A percentile compares a stretch with the other conserved stretches of the same genome.
Conservation (phyloP, 2,329 filamentous ascomycete genomes). For the Hypoxylon sp. region DNA sequence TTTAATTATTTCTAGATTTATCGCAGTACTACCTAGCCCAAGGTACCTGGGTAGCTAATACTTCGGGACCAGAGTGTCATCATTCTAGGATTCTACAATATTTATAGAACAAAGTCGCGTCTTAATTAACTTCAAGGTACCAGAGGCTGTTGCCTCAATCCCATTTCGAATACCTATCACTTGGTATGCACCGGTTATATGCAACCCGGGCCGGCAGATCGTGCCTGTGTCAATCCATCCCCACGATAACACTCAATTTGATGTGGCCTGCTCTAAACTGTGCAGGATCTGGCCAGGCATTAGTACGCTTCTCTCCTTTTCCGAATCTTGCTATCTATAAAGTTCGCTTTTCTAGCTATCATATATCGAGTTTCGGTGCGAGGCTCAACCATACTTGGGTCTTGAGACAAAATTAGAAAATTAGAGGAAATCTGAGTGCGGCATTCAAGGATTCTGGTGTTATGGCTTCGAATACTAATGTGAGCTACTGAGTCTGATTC, state of each 20-base stretch:
- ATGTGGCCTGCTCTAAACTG: slow-evolving; percentile 6
- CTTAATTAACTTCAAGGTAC: slow-evolving; percentile 5
- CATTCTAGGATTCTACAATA: too few relatives aligned
- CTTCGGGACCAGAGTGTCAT: too few relatives aligned
- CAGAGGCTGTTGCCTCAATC: slow-evolving; percentile 12
- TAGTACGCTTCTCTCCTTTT: background rate
- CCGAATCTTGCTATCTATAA: background rate
- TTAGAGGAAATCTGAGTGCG: background rate
- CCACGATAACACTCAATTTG: slow-evolving; percentile 6
- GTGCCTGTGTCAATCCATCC: slow-evolving; percentile 5
- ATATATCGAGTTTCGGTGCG: background rate
- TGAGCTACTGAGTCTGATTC: too few relatives aligned
- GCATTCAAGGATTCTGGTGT: too few relatives aligned
- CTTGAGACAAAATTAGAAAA: background rate
- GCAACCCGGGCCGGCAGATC: slow-evolving; percentile 18
- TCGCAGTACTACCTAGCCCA: too few relatives aligned
- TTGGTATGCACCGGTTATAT: slow-evolving; percentile 30
- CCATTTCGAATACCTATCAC: background rate
- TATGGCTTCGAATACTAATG: too few relatives aligned
- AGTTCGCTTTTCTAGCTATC: too few relatives aligned
- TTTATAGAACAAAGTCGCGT: too few relatives aligned
- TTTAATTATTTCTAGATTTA: too few relatives aligned
- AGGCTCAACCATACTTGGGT: background rate
- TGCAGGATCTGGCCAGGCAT: slow-evolving; percentile 7
- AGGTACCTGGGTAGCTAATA: too few relatives aligned